Evolutionary conservation across 805 yeast species (phyloP).

Genomic region (Wickerhamiella dianesei): DNA sequence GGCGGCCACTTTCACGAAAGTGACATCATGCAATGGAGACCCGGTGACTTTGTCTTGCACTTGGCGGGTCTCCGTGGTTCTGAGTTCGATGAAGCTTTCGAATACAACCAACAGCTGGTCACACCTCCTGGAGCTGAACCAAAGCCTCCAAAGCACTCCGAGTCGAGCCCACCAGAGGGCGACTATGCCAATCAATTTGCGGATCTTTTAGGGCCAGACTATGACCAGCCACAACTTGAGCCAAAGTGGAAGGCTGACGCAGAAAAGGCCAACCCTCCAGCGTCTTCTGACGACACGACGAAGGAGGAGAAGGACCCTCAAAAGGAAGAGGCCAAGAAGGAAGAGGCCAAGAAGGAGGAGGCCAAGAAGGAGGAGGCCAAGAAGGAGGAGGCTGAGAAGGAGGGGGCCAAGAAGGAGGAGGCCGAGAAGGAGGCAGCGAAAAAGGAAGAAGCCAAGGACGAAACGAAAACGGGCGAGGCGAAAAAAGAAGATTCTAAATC

Average conservation of each 20-base stretch:
- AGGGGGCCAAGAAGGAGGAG: background rate
- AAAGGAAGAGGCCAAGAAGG: background rate
- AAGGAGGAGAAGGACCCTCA: background rate
- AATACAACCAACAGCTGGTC: background rate
- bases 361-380: background rate
- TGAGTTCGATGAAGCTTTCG: background rate
- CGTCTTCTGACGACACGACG: background rate
- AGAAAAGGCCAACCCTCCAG: background rate
- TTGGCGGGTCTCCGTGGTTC: constrained; percentile 20
- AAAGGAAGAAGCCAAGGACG: background rate
- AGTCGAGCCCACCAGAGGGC: background rate
- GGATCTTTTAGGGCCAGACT: background rate
- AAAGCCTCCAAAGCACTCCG: background rate
- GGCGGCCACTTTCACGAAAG: constrained; percentile 6
- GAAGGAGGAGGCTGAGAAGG: background rate
- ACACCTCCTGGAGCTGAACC: background rate
- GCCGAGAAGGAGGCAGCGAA: background rate
- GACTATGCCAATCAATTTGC: background rate
- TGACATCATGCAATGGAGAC: constrained; percentile 6
- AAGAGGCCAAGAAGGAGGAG: background rate
- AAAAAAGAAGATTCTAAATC: no score
- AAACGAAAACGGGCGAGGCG: background rate
- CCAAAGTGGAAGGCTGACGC: background rate
- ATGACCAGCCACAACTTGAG: background rate
- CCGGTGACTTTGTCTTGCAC: constrained; percentile 23